Percentiles rank a stretch among this genome's conserved stretches.
These are phyloP conservation scores for Cercospora berteroae DNA, from an alignment of 2,329 filamentous ascomycete species.

Conservation along the genomic window DNA sequence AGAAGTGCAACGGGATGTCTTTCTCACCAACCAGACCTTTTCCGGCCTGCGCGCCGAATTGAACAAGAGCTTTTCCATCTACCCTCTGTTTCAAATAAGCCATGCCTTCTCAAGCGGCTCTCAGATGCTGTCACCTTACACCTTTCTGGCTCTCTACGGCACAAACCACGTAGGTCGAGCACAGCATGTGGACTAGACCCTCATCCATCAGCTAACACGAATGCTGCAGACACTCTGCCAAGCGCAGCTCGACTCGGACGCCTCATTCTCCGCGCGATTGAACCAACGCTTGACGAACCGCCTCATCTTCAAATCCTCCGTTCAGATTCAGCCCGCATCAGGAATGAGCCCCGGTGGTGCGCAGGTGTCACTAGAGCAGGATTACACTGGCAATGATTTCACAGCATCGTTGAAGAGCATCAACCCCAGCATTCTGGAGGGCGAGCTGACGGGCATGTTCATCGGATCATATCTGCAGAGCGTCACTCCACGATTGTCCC, in stretches of 20 bases:
- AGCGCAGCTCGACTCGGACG: conserved; percentile 91
- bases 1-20: conserved; percentile 94
- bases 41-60: conserved; percentile 92
- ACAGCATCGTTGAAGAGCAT: conserved; percentile 88
- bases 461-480: conserved; percentile 95
- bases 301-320: conserved; percentile 81
- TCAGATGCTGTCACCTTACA: conserved; percentile 88
- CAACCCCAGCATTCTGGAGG: conserved; percentile 92
- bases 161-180: conserved; percentile 70
- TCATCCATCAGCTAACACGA: conserved; percentile 21
- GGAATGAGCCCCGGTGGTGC: conserved; percentile 65
- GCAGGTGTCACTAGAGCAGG: conserved; percentile 91
- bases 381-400: conserved; percentile 92
- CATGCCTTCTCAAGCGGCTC: conserved; percentile 93
- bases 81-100: conserved; percentile 93
- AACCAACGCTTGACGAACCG: conserved; percentile 85
- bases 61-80: conserved; percentile 92
- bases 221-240: conserved; percentile 79
- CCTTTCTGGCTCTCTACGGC: conserved; percentile 90
- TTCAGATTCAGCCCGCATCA: conserved; percentile 69
- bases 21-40: conserved; percentile 96
- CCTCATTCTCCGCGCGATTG: conserved; percentile 79
- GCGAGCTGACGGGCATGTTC: conserved; percentile 89
- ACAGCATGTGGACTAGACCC: conserved; percentile 22
- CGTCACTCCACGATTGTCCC: conserved; percentile 77